phyloP scores from a whole-genome alignment of 1,139 yeast species.

The Maudiozyma humilis region DNA sequence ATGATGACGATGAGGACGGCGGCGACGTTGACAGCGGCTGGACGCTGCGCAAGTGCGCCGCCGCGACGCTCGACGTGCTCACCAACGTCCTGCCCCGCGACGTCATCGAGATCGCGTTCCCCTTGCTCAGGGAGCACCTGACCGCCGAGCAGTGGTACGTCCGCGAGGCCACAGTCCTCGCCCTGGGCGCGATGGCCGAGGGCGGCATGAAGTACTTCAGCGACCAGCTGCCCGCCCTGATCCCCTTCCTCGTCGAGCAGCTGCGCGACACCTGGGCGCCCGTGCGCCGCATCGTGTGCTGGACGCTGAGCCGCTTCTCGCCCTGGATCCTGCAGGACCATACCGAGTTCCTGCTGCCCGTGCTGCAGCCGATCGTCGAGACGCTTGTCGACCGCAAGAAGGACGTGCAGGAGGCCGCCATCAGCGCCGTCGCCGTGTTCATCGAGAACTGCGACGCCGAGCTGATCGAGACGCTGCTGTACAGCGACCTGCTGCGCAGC shows the following conservation, averaged over 20 bases:
- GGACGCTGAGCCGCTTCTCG: slow-evolving; percentile 86
- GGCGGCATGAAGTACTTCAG: slow-evolving; percentile 71
- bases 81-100: slow-evolving; percentile 61
- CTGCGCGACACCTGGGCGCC: slow-evolving; percentile 70
- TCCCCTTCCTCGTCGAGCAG: slow-evolving; percentile 79
- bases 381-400: slow-evolving; percentile 78
- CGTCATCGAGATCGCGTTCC: slow-evolving; percentile 61
- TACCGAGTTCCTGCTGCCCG: slow-evolving; percentile 64
- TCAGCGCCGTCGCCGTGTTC: slow-evolving; percentile 75
- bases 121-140: slow-evolving; percentile 65
- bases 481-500: slow-evolving; percentile 60
- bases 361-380: slow-evolving; percentile 63
- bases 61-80: slow-evolving; percentile 80
- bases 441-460: slow-evolving; percentile 67
- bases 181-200: slow-evolving; percentile 90
- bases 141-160: slow-evolving; percentile 72
- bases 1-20: slow-evolving; percentile 27
- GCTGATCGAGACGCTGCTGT: slow-evolving; percentile 43
- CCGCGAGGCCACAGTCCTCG: slow-evolving; percentile 87
- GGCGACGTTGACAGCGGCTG: slow-evolving; percentile 50
- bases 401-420: slow-evolving; percentile 91
- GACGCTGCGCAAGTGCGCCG: slow-evolving; percentile 89
- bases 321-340: slow-evolving; percentile 71
- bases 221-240: slow-evolving; percentile 66
- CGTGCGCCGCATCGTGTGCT: slow-evolving; percentile 87